Evolutionary conservation across 2,329 filamentous ascomycete species (phyloP).

Genomic region (Penicillium hesseltinei): DNA sequence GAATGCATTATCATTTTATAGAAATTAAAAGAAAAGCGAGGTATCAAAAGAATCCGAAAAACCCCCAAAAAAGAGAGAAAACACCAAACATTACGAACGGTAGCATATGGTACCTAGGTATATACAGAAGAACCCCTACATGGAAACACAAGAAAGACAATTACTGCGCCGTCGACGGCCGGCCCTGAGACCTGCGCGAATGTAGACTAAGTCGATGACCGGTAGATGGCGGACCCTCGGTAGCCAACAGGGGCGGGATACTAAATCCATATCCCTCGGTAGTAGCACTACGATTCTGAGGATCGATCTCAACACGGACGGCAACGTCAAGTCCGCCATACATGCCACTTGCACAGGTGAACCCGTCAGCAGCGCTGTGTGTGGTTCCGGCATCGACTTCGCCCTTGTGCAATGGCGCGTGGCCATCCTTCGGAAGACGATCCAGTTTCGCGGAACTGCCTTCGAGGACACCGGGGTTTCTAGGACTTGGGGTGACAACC

Average conservation of each 20-base stretch:
- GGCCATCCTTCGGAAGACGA: slow-evolving; percentile 57
- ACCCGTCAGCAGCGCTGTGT: slow-evolving; percentile 66
- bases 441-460: slow-evolving; percentile 29
- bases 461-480: slow-evolving; percentile 15
- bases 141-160: not conserved
- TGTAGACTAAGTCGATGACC: slow-evolving; percentile 20
- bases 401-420: slow-evolving; percentile 69
- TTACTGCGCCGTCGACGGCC: slow-evolving; percentile 24
- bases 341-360: slow-evolving; percentile 38
- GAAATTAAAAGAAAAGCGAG: not conserved
- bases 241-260: slow-evolving; percentile 28
- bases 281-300: slow-evolving; percentile 39
- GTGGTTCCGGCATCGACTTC: slow-evolving; percentile 75
- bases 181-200: slow-evolving; percentile 21
- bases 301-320: slow-evolving; percentile 49
- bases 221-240: slow-evolving; percentile 13
- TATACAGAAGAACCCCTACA: not conserved
- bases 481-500: slow-evolving; percentile 31
- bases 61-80: not conserved
- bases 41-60: slow-evolving; percentile 4
- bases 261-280: slow-evolving; percentile 51
- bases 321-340: slow-evolving; percentile 46
- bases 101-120: not conserved
- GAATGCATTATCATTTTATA: not conserved
- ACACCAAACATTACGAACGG: slow-evolving; percentile 7